Percentiles rank a stretch among this genome's conserved stretches.
Conservation (phyloP, 441 rosid species). For the Breynia disticha region DNA sequence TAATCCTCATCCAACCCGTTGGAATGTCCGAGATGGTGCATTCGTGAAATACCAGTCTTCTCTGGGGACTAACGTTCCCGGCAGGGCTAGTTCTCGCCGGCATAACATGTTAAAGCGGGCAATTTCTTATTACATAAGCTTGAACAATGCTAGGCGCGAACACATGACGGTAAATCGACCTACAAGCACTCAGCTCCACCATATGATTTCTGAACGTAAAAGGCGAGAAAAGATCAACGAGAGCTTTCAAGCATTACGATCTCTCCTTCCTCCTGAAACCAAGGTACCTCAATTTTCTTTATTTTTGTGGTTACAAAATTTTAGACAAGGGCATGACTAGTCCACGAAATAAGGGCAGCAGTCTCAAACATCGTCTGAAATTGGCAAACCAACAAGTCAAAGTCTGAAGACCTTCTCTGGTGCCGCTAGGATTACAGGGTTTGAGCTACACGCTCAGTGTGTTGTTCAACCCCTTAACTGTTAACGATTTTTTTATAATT, state of each 20-base stretch:
- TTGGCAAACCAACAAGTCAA: too few relatives aligned
- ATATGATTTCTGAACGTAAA: slow-evolving; percentile 72
- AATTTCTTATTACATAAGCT: slow-evolving; percentile 29
- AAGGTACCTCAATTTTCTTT: slow-evolving; percentile 34
- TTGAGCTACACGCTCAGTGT: too few relatives aligned
- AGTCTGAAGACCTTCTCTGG: too few relatives aligned
- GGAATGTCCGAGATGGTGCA: slow-evolving; percentile 18
- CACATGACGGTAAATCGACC: slow-evolving; percentile 24
- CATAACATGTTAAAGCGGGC: slow-evolving; percentile 42
- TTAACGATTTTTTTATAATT: too few relatives aligned
- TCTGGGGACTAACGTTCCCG: slow-evolving; percentile 8
- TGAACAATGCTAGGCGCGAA: slow-evolving; percentile 30
- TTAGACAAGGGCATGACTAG: too few relatives aligned
- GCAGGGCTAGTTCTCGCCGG: slow-evolving; percentile 8
- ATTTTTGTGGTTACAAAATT: too few relatives aligned
- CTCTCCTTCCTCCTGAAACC: slow-evolving; percentile 68
- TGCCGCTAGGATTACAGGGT: too few relatives aligned
- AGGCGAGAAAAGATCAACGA: slow-evolving; percentile 82
- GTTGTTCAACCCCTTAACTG: too few relatives aligned
- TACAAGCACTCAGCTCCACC: slow-evolving; percentile 50
- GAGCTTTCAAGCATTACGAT: slow-evolving; percentile 49
- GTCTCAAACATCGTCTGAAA: too few relatives aligned
- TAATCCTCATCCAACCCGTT: too few relatives aligned
- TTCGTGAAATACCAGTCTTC: slow-evolving; percentile 26
- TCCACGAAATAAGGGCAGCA: too few relatives aligned